A percentile compares a stretch with the other conserved stretches of the same genome.
Conservation (phyloP, 768 basidiomycete genomes). For the Nidula microcarpa region DNA sequence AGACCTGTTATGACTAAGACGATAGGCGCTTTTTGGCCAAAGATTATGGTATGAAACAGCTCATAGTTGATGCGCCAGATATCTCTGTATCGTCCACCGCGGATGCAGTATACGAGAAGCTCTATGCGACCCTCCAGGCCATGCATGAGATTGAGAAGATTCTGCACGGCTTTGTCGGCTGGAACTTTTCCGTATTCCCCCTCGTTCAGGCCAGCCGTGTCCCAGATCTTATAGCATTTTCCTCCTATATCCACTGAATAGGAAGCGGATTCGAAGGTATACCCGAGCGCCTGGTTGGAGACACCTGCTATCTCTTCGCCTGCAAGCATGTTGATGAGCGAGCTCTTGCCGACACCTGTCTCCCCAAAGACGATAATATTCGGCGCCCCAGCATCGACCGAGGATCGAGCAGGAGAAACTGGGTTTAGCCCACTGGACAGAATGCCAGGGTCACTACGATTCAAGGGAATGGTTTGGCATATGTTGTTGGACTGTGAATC, state of each 20-base stretch:
- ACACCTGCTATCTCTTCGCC: conserved; percentile 18
- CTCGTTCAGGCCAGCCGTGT: conserved; percentile 39
- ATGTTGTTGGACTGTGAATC: no score
- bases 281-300: conserved; percentile 26
- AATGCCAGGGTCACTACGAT: not conserved
- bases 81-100: conserved; percentile 17
- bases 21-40: conserved; percentile 29
- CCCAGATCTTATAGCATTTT: conserved; percentile 23
- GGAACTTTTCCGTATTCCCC: conserved; percentile 16
- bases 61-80: conserved; percentile 27
- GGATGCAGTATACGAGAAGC: conserved; percentile 37
- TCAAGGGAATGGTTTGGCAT: no score
- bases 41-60: conserved; percentile 31
- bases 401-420: not conserved
- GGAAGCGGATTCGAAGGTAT: conserved; percentile 25
- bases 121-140: conserved; percentile 29
- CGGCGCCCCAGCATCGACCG: not conserved
- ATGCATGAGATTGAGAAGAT: conserved; percentile 25
- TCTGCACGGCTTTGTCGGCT: conserved; percentile 13
- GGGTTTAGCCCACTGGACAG: not conserved
- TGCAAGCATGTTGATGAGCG: conserved; percentile 37
- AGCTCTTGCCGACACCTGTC: conserved; percentile 35
- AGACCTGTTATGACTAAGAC: conserved; percentile 31
- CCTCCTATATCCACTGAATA: conserved; percentile 20
- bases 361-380: conserved; percentile 40